Percentiles rank a stretch among this genome's conserved stretches.
These are phyloP conservation scores for Botrytis sinoallii DNA, from an alignment of 2,329 filamentous ascomycete genomes.

Conservation along the genomic window DNA sequence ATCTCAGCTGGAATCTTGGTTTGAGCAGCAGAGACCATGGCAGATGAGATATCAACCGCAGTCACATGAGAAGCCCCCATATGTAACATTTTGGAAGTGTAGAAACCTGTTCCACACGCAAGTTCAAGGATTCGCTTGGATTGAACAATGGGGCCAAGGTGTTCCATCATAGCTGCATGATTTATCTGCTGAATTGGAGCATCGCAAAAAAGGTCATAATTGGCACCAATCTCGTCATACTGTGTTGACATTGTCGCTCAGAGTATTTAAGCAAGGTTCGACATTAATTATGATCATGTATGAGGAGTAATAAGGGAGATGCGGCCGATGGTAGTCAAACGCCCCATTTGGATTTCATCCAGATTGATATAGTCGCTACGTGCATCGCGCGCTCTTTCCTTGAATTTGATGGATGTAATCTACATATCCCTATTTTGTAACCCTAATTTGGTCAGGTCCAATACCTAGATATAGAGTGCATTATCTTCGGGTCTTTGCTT, in stretches of 20 bases:
- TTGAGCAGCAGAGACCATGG: not conserved
- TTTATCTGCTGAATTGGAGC: not conserved
- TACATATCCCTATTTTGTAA: not conserved
- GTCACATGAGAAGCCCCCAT: conserved; percentile 9
- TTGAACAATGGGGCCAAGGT: not conserved
- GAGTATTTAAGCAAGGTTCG: not conserved
- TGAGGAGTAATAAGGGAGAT: not conserved
- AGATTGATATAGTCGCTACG: not conserved
- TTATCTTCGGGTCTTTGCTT: not conserved
- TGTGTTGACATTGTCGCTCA: not conserved
- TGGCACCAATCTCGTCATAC: conserved; percentile 2
- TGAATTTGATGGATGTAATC: not conserved
- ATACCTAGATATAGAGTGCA: not conserved
- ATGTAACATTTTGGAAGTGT: not conserved
- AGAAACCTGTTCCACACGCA: conserved; percentile 9
- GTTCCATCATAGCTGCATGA: not conserved
- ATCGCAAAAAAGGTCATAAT: not conserved
- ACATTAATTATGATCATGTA: not conserved
- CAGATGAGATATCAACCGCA: conserved; percentile 1
- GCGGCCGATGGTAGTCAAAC: not conserved
- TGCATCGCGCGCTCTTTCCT: not conserved
- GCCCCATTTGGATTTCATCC: not conserved
- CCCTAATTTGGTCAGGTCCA: not conserved
- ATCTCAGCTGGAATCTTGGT: not conserved
- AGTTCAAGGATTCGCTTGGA: conserved; percentile 1